Base-by-base conservation (phyloP, 352 stramenopile genomes). In the Pythium scleroteichum region DNA sequence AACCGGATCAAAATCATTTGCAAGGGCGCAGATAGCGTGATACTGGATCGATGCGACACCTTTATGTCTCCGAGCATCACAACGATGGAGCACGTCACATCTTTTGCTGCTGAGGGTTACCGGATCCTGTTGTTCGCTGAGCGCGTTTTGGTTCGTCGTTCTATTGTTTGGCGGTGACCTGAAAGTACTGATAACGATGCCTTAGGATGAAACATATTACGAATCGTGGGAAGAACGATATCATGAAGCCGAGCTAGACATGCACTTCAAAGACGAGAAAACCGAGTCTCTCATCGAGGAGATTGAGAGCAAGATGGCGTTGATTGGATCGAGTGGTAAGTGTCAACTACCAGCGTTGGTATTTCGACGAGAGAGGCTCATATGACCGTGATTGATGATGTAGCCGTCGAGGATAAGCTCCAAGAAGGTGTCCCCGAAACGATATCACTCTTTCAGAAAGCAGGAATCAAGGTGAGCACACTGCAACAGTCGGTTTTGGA, bases 391-490 rank as follows among this genome's bases (percentile, higher is more conserved):
- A 38, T 26, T 54, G 27, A 38, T 22, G 13, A 5, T 22, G 20
- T 40, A 82, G 97, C 95, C 19, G 98, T 99, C 33, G 96, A 99
- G 84, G 97, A 99, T 65, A 98, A 97, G 65, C 65, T 99, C 1
- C 97, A 99, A 81, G 92, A 98, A 54, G 94, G 95, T 17, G 97
- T 99, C 2, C 94, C 96, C 10, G 90, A 90, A 84, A 98, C 62
- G 72, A 99, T 87, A 53, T 94, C 54, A 69, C 82, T 71, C 50
- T 99, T 76, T 65, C 78, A 82, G 72, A 97, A 78, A 82, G 97
- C 72, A 76, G 96, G 81, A 8, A 98, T 99, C 62, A 99, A 99
- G 76, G 85, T 99, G n/a, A n/a, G n/a, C n/a, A n/a, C n/a, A n/a
- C n/a, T n/a, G n/a, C n/a, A n/a, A n/a, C n/a, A n/a, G n/a, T n/a